Conservation (phyloP, 768 basidiomycete species). For the Sarcomyxa edulis region DNA sequence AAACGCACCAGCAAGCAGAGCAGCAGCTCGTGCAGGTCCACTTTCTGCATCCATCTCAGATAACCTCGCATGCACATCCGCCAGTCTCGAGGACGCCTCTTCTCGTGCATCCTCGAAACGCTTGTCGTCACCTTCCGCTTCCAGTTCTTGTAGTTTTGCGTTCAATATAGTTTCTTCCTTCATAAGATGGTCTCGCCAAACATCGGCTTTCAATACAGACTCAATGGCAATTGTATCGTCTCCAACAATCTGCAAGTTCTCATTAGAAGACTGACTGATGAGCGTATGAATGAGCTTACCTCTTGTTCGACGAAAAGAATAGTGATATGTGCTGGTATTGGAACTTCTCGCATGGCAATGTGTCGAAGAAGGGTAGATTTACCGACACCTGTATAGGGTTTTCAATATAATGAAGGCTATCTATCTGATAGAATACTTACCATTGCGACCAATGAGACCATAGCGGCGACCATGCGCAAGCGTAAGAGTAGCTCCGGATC, state of each 20-base stretch:
- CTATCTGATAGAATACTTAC: slow-evolving; percentile 21
- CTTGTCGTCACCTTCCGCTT: slow-evolving; percentile 71
- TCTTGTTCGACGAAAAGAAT: slow-evolving; percentile 99
- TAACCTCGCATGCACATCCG: slow-evolving; percentile 84
- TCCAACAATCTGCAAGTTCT: slow-evolving; percentile 77
- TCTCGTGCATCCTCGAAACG: slow-evolving; percentile 82
- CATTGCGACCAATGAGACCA: slow-evolving; percentile 88
- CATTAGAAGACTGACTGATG: background rate
- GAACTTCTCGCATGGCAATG: slow-evolving; percentile 91
- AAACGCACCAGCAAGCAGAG: slow-evolving; percentile 72
- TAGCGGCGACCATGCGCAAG: slow-evolving; percentile 87
- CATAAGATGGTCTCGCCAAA: slow-evolving; percentile 91
- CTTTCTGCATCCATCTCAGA: slow-evolving; percentile 99
- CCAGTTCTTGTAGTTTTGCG: slow-evolving; percentile 63
- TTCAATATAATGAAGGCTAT: background rate
- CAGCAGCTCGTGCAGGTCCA: slow-evolving; percentile 90
- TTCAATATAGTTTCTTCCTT: slow-evolving; percentile 81
- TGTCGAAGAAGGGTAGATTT: slow-evolving; percentile 95
- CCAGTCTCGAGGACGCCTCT: slow-evolving; percentile 73
- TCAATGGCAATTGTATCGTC: slow-evolving; percentile 91
- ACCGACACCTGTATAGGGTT: slow-evolving; percentile 62
- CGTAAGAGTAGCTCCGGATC: slow-evolving; percentile 81
- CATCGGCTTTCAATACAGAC: slow-evolving; percentile 98
- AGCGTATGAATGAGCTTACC: slow-evolving; percentile 29
- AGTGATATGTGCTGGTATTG: slow-evolving; percentile 91